A percentile compares a stretch with the other conserved stretches of the same genome.
phyloP scores from a whole-genome alignment of 148 eudicot species.

The Oxyria digyna region DNA sequence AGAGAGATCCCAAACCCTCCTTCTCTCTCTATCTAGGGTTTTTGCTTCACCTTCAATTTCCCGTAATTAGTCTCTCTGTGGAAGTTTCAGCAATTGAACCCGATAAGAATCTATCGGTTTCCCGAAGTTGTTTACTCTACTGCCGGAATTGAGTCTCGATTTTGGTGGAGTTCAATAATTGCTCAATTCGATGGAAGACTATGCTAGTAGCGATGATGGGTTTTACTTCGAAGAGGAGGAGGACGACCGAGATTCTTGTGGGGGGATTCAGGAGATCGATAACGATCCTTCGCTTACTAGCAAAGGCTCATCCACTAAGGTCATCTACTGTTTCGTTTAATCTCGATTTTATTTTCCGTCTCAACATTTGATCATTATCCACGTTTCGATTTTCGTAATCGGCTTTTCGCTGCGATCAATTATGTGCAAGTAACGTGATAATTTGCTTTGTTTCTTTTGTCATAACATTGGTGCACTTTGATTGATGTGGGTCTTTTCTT shows the following conservation, averaged over 20 bases:
- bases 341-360: not conserved
- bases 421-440: not conserved
- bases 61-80: not conserved
- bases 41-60: conserved; percentile 9
- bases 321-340: conserved; percentile 4
- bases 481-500: not conserved
- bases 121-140: not conserved
- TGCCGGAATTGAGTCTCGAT: not conserved
- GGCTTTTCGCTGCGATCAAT: not conserved
- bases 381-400: not conserved
- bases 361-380: not conserved
- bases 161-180: not conserved
- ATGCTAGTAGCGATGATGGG: conserved; percentile 23
- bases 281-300: conserved; percentile 5
- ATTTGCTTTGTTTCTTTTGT: too few relatives aligned
- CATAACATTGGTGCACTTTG: not conserved
- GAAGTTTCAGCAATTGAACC: not conserved
- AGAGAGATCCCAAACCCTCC: conserved; percentile 9
- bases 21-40: conserved; percentile 16
- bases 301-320: conserved; percentile 25
- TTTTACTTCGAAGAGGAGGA: conserved; percentile 17
- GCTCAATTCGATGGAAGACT: conserved; percentile 23
- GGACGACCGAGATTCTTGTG: conserved; percentile 17
- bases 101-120: not conserved
- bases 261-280: conserved; percentile 21